A percentile compares a stretch with the other conserved stretches of the same genome.
Conservation (phyloP, 2,329 filamentous ascomycete species). For the Aspergillus sp. region DNA sequence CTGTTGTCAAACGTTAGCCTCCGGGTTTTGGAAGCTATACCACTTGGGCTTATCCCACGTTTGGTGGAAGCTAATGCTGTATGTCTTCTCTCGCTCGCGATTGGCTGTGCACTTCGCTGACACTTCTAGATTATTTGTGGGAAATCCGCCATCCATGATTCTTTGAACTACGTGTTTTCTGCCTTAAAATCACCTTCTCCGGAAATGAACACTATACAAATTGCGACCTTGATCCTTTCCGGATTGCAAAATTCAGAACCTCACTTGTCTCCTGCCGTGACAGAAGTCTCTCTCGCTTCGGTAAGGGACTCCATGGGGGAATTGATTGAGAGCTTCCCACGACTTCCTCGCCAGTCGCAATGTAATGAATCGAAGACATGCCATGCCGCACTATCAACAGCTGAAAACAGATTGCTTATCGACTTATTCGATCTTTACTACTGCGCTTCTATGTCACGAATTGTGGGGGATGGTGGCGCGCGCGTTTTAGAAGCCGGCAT, state of each 20-base stretch:
- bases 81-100: conserved; percentile 12
- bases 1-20: conserved; percentile 20
- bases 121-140: conserved; percentile 12
- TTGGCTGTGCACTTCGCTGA: conserved; percentile 8
- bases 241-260: conserved; percentile 15
- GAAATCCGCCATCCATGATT: conserved; percentile 13
- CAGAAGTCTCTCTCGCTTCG: conserved; percentile 8
- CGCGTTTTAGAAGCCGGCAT: conserved; percentile 5
- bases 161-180: conserved; percentile 19
- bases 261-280: conserved; percentile 5
- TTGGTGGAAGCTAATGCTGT: conserved; percentile 35
- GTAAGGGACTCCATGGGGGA: conserved; percentile 11
- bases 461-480: conserved; percentile 1
- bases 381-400: conserved; percentile 6
- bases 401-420: conserved; percentile 21
- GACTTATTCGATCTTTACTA: conserved; percentile 21
- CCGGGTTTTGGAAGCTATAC: conserved; percentile 14
- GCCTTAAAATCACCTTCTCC: conserved; percentile 9
- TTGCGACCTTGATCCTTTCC: conserved; percentile 18
- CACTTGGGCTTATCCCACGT: conserved; percentile 16
- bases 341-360: conserved; percentile 4
- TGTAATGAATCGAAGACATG: conserved; percentile 18
- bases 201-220: conserved; percentile 11
- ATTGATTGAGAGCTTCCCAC: conserved; percentile 17
- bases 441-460: conserved; percentile 9